Conservation (phyloP, 768 basidiomycete genomes). For the Tephrocybe sp. region DNA sequence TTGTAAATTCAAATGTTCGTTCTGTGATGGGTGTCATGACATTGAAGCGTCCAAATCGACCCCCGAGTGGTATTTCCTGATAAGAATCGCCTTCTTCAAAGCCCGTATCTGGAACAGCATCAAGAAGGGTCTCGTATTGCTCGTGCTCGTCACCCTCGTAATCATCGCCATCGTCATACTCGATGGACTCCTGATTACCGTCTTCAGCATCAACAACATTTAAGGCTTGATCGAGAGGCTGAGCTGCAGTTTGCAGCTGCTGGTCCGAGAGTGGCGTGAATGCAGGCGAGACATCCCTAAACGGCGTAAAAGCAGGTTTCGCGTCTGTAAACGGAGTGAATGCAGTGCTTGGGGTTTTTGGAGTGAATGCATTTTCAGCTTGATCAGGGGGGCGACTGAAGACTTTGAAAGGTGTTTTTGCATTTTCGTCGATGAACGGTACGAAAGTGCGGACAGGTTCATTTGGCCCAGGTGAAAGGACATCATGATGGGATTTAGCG, state of each 20-base stretch:
- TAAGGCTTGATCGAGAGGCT: slow-evolving; percentile 14
- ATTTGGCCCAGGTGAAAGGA: slow-evolving; percentile 19
- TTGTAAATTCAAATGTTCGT: slow-evolving; percentile 82
- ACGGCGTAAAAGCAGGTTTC: slow-evolving; percentile 41
- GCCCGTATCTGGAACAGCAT: slow-evolving; percentile 22
- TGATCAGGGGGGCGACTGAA: slow-evolving; percentile 72
- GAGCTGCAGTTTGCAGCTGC: slow-evolving; percentile 1
- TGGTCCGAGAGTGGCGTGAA: slow-evolving; percentile 37
- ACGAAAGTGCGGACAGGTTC: slow-evolving; percentile 31
- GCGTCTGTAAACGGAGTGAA: slow-evolving; percentile 41
- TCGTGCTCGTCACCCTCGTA: slow-evolving; percentile 29
- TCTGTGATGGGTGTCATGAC: slow-evolving; percentile 99
- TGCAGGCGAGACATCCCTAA: slow-evolving; percentile 34
- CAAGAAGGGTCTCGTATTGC: slow-evolving; percentile 32
- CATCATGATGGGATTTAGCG: slow-evolving; percentile 42
- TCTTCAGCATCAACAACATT: slow-evolving; percentile 25
- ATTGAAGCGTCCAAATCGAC: slow-evolving; percentile 80
- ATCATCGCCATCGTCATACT: slow-evolving; percentile 31
- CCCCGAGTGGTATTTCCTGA: slow-evolving; percentile 59
- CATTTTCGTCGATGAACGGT: slow-evolving; percentile 43
- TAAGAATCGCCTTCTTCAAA: slow-evolving; percentile 42
- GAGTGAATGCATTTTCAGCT: slow-evolving; percentile 44
- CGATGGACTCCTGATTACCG: slow-evolving; percentile 30
- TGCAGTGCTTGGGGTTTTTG: slow-evolving; percentile 38
- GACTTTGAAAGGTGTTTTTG: slow-evolving; percentile 59